These are phyloP conservation scores for Botrytis squamosa DNA, from an alignment of 2,329 filamentous ascomycete genomes.

Conservation along the genomic window DNA sequence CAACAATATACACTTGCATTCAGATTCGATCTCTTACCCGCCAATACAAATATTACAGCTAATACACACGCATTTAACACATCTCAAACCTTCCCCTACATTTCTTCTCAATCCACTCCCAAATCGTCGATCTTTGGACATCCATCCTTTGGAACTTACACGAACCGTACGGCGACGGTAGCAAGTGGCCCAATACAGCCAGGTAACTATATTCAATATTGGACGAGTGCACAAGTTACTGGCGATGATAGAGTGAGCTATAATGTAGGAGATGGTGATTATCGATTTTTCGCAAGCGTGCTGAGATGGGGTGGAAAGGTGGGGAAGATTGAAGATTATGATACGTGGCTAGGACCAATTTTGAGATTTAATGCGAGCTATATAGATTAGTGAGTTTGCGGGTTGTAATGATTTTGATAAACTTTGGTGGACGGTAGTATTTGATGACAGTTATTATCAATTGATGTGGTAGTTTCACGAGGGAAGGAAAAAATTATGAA, in stretches of 20 bases:
- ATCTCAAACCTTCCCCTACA: not conserved
- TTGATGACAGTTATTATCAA: not conserved
- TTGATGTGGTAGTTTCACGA: not conserved
- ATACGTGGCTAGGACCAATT: constrained; percentile 21
- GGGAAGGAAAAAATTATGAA: too few relatives aligned
- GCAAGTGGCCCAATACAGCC: constrained; percentile 1
- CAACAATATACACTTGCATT: constrained; percentile 12
- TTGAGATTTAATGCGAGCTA: constrained; percentile 20
- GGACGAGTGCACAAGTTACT: not conserved
- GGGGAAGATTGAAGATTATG: constrained; percentile 9
- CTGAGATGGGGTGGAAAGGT: constrained; percentile 17
- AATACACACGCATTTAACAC: not conserved
- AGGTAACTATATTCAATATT: constrained; percentile 19
- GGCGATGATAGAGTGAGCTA: not conserved
- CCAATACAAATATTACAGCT: constrained; percentile 18
- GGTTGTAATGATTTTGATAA: not conserved
- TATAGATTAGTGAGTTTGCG: not conserved
- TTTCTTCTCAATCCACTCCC: not conserved
- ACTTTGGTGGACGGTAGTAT: fast-evolving
- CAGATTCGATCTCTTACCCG: constrained; percentile 21
- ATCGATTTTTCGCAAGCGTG: constrained; percentile 19
- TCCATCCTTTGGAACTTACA: constrained; percentile 17
- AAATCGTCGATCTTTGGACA: constrained; percentile 15
- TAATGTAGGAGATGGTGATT: constrained; percentile 21
- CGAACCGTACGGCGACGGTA: not conserved